Base-by-base conservation (phyloP, 441 rosid genomes). In the Gossypium aridum region DNA sequence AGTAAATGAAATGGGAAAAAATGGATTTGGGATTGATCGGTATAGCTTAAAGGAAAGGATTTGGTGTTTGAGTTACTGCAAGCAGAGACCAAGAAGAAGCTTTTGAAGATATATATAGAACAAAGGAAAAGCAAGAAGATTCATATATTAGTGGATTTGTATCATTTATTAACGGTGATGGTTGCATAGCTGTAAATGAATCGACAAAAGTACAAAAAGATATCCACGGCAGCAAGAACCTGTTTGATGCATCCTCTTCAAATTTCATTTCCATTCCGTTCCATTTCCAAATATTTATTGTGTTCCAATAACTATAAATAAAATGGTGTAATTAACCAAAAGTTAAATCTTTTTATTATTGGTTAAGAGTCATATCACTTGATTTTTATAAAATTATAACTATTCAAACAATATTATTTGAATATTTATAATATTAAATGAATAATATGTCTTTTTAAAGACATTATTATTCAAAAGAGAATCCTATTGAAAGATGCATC, bases 61-160 rank as follows among this genome's bases (percentile, higher is more conserved):
- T 22, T 68, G 39, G 22, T 49, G 26, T 9, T 17, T 59, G 63
- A 57, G 47, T 22, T 68, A 28, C 67, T 64, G 31, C 77, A 53
- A 56, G 72, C 68, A 72, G 76, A 74, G 75, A 71, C 25, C n/a
- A 62, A 37, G 78, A 47, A 23, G 34, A 63, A 47, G 74, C 51
- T 47, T 6, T 39, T 55, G 56, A 17, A n/a, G 54, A 37, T 14
- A 68, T 75, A 54, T 77, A 82, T 75, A 75, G 65, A 73, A 63
- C 4, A 31, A 19, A 3, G 4, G 0, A 28, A 17, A 19, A 2
- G 20, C 2, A 10, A 31, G 5, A 57, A 26, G 49, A 7, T 25
- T 67, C 19, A 12, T 14, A 31, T 16, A 57, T 39, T 13, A 39
- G 12, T 39, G 61, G 43, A 14, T 37, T 2, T 4, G 28, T 19